Evolutionary conservation across 345 rosid species (phyloP).

Genomic region (Boechera divaricarpa): DNA sequence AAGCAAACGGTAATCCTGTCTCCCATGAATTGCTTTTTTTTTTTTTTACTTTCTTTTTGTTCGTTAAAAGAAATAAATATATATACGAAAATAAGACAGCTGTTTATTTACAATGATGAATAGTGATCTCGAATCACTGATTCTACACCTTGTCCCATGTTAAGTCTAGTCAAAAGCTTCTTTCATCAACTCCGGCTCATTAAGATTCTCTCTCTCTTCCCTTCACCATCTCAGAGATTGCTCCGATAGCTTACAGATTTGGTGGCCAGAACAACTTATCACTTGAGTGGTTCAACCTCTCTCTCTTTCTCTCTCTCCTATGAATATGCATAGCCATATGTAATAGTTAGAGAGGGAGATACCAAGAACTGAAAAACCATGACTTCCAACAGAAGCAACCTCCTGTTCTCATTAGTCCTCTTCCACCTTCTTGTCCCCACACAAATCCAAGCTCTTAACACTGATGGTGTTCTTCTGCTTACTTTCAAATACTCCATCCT

Average conservation of each 20-base stretch:
- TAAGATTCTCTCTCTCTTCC: constrained; percentile 15
- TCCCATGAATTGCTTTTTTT: constrained; percentile 10
- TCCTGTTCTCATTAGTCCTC: constrained; percentile 38
- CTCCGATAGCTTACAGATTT: constrained; percentile 50
- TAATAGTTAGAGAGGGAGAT: constrained; percentile 24
- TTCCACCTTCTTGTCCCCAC: constrained; percentile 38
- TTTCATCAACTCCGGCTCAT: constrained; percentile 39
- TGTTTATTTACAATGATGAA: constrained; percentile 32
- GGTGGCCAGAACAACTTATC: constrained; percentile 70
- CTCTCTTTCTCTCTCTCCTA: constrained; percentile 35
- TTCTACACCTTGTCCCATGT: constrained; percentile 47
- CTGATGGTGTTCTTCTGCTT: constrained; percentile 65
- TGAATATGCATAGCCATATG: constrained; percentile 44
- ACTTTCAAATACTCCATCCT: constrained; percentile 75
- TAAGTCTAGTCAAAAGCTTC: constrained; percentile 45
- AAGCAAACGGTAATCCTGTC: constrained; percentile 32
- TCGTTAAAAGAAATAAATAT: background rate
- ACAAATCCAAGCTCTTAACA: constrained; percentile 59
- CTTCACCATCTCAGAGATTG: constrained; percentile 39
- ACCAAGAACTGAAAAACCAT: constrained; percentile 40
- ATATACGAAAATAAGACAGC: background rate
- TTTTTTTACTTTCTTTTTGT: too few species aligned
- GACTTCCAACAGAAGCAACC: constrained; percentile 41
- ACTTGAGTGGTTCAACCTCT: constrained; percentile 71
- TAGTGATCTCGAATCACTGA: constrained; percentile 31